Evolutionary conservation across 139 green algal genomes (phyloP).

Genomic region (Astrephomene gubernaculifera): DNA sequence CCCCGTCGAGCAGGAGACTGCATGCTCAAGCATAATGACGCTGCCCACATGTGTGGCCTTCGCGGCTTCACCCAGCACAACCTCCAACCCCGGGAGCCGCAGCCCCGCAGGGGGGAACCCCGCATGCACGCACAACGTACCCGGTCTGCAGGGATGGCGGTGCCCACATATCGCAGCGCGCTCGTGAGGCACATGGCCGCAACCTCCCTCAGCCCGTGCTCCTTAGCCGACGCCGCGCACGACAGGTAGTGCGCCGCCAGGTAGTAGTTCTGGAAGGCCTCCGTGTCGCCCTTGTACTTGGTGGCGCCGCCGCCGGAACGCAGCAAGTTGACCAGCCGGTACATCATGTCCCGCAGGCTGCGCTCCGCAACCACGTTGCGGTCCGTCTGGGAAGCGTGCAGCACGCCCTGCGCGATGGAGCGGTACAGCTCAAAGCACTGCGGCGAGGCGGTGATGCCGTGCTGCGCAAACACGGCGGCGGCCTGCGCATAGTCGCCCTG

Average conservation of each 20-base stretch:
- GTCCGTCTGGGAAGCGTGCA: constrained; percentile 52
- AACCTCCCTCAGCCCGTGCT: constrained; percentile 63
- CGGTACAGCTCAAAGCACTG: constrained; percentile 76
- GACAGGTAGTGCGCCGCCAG: constrained; percentile 71
- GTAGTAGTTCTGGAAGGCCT: constrained; percentile 60
- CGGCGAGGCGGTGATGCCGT: constrained; percentile 56
- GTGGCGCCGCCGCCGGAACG: constrained; percentile 3
- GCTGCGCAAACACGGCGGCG: constrained; percentile 58
- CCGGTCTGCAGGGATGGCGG: constrained; percentile 82
- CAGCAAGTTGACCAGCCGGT: constrained; percentile 56
- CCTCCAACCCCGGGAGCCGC: no score
- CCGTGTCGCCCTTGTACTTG: constrained; percentile 52
- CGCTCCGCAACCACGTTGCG: constrained; percentile 52
- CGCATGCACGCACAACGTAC: background rate
- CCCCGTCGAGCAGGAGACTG: no score
- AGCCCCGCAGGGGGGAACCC: no score
- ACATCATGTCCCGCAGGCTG: constrained; percentile 57
- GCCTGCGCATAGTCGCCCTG: constrained; percentile 61
- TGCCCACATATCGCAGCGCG: constrained; percentile 74
- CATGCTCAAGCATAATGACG: no score
- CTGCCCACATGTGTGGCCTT: no score
- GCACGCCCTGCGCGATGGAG: constrained; percentile 70
- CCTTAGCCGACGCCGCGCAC: constrained; percentile 39
- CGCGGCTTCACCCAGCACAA: no score
- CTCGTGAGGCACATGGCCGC: constrained; percentile 75